These are phyloP conservation scores for Skeletonema costatum DNA, from an alignment of 108 stramenopile genomes.

Conservation along the genomic window DNA sequence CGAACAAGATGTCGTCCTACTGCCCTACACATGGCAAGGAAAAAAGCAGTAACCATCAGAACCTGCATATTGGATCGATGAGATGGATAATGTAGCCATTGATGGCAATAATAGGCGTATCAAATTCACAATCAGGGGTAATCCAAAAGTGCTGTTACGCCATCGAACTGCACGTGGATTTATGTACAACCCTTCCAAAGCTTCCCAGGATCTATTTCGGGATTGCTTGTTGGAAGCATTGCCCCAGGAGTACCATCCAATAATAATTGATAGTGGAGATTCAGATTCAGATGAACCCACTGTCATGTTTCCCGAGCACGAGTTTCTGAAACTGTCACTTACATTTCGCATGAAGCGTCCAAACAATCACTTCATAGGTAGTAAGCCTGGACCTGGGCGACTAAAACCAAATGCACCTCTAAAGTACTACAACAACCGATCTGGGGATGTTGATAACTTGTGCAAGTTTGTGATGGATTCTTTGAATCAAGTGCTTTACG, in stretches of 20 bases:
- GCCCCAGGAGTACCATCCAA: conserved; percentile 28
- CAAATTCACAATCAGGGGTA: conserved; percentile 69
- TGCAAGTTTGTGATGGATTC: conserved; percentile 88
- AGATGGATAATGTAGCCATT: neutral
- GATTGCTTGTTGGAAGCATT: conserved; percentile 45
- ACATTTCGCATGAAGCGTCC: conserved; percentile 80
- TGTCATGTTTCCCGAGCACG: conserved; percentile 29
- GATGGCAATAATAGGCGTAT: conserved; percentile 25
- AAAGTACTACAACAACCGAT: conserved; percentile 36
- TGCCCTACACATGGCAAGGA: neutral
- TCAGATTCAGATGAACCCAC: neutral
- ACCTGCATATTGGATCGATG: neutral
- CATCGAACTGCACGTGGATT: conserved; percentile 76
- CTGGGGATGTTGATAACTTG: conserved; percentile 76
- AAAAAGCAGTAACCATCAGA: neutral
- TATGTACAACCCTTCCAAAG: conserved; percentile 80
- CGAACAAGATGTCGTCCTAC: neutral
- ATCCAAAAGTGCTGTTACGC: conserved; percentile 76
- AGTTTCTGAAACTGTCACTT: conserved; percentile 58
- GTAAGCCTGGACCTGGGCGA: conserved; percentile 50
- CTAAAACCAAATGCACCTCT: conserved; percentile 53
- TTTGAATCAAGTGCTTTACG: conserved; percentile 74
- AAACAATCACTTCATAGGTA: conserved; percentile 63
- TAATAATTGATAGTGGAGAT: conserved; percentile 25
- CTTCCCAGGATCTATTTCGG: conserved; percentile 66